Percentiles rank a stretch among this genome's conserved stretches.
These are phyloP conservation scores for Ramularia endophylla DNA, from an alignment of 2,329 filamentous ascomycete genomes.

Conservation along the genomic window DNA sequence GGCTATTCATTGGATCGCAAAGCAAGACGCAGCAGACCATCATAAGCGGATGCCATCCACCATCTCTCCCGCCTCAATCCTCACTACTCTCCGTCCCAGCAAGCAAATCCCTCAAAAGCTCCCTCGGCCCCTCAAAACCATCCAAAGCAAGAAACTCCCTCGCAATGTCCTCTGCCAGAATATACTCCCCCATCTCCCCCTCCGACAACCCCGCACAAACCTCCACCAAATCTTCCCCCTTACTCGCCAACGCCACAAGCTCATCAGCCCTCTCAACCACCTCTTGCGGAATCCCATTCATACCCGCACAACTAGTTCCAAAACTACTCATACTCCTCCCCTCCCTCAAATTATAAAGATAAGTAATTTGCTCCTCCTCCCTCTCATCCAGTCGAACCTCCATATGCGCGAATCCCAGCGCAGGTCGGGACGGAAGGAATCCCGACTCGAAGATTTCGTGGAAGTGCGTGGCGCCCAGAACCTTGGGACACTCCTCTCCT, in stretches of 20 bases:
- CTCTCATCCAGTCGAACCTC: slow-evolving; percentile 56
- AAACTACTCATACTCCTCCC: slow-evolving; percentile 77
- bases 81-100: slow-evolving; percentile 2
- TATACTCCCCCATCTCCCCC: slow-evolving; percentile 60
- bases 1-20: too few species aligned
- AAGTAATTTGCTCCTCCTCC: slow-evolving; percentile 50
- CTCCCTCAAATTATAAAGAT: slow-evolving; percentile 31
- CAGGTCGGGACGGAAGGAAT: slow-evolving; percentile 47
- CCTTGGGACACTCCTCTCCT: slow-evolving; percentile 49
- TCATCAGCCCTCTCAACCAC: slow-evolving; percentile 72
- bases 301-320: slow-evolving; percentile 73
- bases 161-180: slow-evolving; percentile 51
- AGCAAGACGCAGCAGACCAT: too few species aligned
- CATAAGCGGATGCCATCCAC: too few species aligned
- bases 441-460: slow-evolving; percentile 67
- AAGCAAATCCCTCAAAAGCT: slow-evolving; percentile 35
- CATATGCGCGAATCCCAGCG: slow-evolving; percentile 63
- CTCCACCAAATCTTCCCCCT: slow-evolving; percentile 69
- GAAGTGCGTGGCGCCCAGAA: slow-evolving; percentile 58
- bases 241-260: slow-evolving; percentile 60
- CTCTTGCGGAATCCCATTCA: slow-evolving; percentile 71
- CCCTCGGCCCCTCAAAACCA: slow-evolving; percentile 30
- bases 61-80: too few species aligned
- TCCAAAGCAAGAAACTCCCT: slow-evolving; percentile 38
- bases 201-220: slow-evolving; percentile 63